phyloP scores from a whole-genome alignment of 768 basidiomycete species.

The Podaxis mareebaensis region DNA sequence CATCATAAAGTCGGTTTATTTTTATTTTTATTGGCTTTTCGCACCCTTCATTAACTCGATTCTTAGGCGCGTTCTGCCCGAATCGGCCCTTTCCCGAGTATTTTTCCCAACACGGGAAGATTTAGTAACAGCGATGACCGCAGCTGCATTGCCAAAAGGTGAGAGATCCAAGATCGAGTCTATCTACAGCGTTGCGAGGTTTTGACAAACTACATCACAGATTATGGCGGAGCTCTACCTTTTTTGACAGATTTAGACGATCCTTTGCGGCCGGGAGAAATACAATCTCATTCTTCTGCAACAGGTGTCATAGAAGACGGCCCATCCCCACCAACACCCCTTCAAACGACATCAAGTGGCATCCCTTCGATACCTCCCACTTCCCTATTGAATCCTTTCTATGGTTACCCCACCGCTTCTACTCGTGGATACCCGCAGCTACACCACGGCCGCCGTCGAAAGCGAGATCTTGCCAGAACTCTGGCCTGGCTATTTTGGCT shows the following conservation, averaged over 20 bases:
- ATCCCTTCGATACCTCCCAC: conserved; percentile 47
- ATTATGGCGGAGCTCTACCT: conserved; percentile 67
- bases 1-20: conserved; percentile 54
- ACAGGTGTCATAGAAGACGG: conserved; percentile 16
- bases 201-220: conserved; percentile 37
- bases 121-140: conserved; percentile 54
- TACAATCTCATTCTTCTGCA: conserved; percentile 16
- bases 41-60: conserved; percentile 13
- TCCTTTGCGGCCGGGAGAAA: conserved; percentile 39
- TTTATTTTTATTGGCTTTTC: not conserved
- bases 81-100: conserved; percentile 57
- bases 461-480: conserved; percentile 66
- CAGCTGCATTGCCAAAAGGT: conserved; percentile 62
- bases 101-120: conserved; percentile 64
- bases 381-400: conserved; percentile 71
- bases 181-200: conserved; percentile 18
- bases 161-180: conserved; percentile 15
- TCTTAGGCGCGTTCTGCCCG: conserved; percentile 61
- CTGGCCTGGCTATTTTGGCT: conserved; percentile 66
- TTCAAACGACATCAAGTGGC: conserved; percentile 21
- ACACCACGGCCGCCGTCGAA: conserved; percentile 64
- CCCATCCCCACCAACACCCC: conserved; percentile 14
- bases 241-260: conserved; percentile 50
- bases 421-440: conserved; percentile 38
- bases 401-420: conserved; percentile 61